A percentile compares a stretch with the other conserved stretches of the same genome.
Evolutionary conservation across 2,329 filamentous ascomycete genomes (phyloP).

Genomic region (Mollisiaceae sp.): DNA sequence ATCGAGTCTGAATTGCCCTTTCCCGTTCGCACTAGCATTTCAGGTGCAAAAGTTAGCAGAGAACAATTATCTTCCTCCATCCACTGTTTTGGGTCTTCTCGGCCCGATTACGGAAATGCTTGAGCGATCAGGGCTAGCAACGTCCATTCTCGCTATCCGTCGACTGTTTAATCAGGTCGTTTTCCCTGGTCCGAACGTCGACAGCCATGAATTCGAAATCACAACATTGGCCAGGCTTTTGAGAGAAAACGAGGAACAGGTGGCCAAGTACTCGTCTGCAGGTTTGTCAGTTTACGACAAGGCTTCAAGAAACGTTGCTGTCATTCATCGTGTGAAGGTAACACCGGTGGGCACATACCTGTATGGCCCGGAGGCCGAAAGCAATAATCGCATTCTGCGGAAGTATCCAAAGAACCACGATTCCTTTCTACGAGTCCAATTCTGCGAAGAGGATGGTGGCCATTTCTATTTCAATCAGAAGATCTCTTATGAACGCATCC

Average conservation of each 20-base stretch:
- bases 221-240: conserved; percentile 50
- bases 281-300: conserved; percentile 37
- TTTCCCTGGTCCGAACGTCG: conserved; percentile 57
- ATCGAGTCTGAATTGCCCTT: conserved; percentile 26
- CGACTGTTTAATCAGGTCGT: conserved; percentile 57
- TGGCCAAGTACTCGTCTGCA: conserved; percentile 32
- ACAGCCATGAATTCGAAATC: conserved; percentile 49
- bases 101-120: conserved; percentile 46
- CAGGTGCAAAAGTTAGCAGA: conserved; percentile 67
- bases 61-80: conserved; percentile 66
- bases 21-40: conserved; percentile 62
- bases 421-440: conserved; percentile 72
- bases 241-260: conserved; percentile 47
- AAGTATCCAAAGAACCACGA: conserved; percentile 63
- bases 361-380: conserved; percentile 35
- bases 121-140: conserved; percentile 41
- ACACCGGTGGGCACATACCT: conserved; percentile 9
- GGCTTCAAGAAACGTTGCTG: conserved; percentile 32
- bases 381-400: conserved; percentile 72
- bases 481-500: conserved; percentile 54
- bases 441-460: conserved; percentile 74
- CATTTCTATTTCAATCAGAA: conserved; percentile 63
- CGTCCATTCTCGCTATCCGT: conserved; percentile 60
- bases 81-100: conserved; percentile 52
- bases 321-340: conserved; percentile 27